Evolutionary conservation across 805 yeast genomes (phyloP).

Genomic region (Ogataea nonfermentans): DNA sequence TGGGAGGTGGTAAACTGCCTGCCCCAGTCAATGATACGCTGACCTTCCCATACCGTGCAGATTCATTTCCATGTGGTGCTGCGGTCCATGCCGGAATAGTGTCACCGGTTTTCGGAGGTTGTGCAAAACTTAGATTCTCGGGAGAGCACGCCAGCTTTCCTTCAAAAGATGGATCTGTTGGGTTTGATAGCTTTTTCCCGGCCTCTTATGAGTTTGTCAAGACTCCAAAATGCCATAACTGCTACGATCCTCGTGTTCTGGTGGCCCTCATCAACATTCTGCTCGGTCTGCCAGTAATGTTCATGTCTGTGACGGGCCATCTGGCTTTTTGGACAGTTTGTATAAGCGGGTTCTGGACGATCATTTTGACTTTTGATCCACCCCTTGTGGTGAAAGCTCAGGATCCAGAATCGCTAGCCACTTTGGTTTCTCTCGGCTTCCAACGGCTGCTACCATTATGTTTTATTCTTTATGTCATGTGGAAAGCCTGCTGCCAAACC

Average conservation of each 20-base stretch:
- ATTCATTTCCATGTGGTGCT: slow-evolving; percentile 86
- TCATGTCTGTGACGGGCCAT: slow-evolving; percentile 39
- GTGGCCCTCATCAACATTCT: slow-evolving; percentile 58
- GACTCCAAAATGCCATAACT: slow-evolving; percentile 53
- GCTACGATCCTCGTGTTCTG: slow-evolving; percentile 65
- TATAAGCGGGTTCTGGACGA: slow-evolving; percentile 80
- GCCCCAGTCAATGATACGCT: slow-evolving; percentile 27
- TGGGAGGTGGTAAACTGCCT: slow-evolving; percentile 68
- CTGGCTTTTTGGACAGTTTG: slow-evolving; percentile 61
- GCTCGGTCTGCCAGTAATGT: slow-evolving; percentile 62
- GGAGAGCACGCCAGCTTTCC: slow-evolving; percentile 54
- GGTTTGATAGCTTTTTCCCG: slow-evolving; percentile 72
- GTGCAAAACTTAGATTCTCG: slow-evolving; percentile 57
- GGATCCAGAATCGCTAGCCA: slow-evolving; percentile 52
- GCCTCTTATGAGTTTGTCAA: slow-evolving; percentile 61
- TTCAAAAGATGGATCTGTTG: slow-evolving; percentile 51
- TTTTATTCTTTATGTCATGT: slow-evolving; percentile 67
- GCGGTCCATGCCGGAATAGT: slow-evolving; percentile 84
- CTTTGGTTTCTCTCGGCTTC: slow-evolving; percentile 66
- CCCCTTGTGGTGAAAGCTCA: slow-evolving; percentile 60
- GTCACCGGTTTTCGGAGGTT: slow-evolving; percentile 75
- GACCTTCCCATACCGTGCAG: slow-evolving; percentile 75
- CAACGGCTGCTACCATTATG: slow-evolving; percentile 73
- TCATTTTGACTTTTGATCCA: slow-evolving; percentile 73
- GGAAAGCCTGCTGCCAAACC: slow-evolving; percentile 53